Evolutionary conservation across 176 grass and related monocot genomes (phyloP).

Genomic region (Cenchrus fungigraminus): DNA sequence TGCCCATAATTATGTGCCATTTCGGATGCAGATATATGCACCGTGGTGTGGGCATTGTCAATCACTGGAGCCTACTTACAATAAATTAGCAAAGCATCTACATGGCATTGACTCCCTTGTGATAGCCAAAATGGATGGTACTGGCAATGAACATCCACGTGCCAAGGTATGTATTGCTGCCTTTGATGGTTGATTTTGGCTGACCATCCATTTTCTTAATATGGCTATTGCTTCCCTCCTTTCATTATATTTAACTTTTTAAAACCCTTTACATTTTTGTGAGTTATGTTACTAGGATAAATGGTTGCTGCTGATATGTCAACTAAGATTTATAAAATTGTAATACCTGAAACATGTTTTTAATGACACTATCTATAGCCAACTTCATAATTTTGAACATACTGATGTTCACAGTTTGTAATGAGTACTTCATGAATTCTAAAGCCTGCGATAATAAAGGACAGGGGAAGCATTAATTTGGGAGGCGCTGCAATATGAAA

Average conservation of each 20-base stretch:
- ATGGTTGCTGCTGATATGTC: not conserved
- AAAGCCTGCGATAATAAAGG: not conserved
- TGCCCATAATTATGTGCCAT: not conserved
- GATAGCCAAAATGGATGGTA: conserved; percentile 98
- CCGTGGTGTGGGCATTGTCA: conserved; percentile 99
- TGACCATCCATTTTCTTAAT: conserved; percentile 16
- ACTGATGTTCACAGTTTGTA: not conserved
- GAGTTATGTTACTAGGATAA: not conserved
- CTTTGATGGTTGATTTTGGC: conserved; percentile 13
- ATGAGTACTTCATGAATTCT: not conserved
- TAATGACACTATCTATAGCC: not conserved
- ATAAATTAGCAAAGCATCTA: conserved; percentile 80
- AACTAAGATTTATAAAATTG: not conserved
- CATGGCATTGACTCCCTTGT: conserved; percentile 76
- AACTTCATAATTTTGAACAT: not conserved
- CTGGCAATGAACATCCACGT: conserved; percentile 81
- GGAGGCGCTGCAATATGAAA: not conserved
- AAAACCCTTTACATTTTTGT: not conserved
- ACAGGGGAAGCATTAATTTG: not conserved
- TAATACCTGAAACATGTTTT: not conserved
- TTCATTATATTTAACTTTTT: not conserved
- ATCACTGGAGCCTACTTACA: conserved; percentile 85
- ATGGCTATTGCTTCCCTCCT: not conserved
- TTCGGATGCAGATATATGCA: conserved; percentile 75
- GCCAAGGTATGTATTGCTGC: conserved; percentile 61